phyloP scores from a whole-genome alignment of 208 protist species.

The Zelonia costaricensis region DNA sequence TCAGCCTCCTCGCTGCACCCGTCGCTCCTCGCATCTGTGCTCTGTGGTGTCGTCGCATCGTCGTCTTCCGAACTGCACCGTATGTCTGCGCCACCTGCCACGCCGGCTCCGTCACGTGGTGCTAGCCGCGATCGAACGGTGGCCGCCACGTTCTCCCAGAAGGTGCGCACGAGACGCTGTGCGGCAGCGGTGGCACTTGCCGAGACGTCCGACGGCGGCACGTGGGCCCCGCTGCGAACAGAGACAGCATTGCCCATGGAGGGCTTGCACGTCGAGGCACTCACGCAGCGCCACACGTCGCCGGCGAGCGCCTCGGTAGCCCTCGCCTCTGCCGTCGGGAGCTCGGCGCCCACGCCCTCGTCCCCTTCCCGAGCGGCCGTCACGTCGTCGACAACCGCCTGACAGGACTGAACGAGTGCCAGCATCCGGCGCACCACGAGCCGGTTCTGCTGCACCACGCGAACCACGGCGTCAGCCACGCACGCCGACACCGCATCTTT shows the following conservation, averaged over 20 bases:
- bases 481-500: neutral
- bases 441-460: constrained; percentile 27
- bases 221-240: neutral
- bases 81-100: too few relatives aligned
- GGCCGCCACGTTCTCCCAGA: constrained; percentile 21
- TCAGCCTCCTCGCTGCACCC: too few relatives aligned
- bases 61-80: too few relatives aligned
- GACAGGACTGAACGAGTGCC: constrained; percentile 22
- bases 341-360: neutral
- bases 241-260: too few relatives aligned
- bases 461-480: constrained; percentile 15
- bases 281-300: constrained; percentile 21
- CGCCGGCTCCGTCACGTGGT: too few relatives aligned
- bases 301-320: neutral
- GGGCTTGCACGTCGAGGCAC: too few relatives aligned
- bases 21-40: too few relatives aligned
- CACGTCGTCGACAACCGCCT: neutral
- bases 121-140: constrained; percentile 1
- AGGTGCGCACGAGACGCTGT: constrained; percentile 7
- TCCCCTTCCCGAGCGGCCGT: neutral
- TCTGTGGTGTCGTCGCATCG: too few relatives aligned
- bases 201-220: neutral
- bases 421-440: constrained; percentile 28
- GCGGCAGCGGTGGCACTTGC: constrained; percentile 2
- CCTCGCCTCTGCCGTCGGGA: neutral